Conservation (phyloP, 1,139 yeast genomes). For the Candida sojae region DNA sequence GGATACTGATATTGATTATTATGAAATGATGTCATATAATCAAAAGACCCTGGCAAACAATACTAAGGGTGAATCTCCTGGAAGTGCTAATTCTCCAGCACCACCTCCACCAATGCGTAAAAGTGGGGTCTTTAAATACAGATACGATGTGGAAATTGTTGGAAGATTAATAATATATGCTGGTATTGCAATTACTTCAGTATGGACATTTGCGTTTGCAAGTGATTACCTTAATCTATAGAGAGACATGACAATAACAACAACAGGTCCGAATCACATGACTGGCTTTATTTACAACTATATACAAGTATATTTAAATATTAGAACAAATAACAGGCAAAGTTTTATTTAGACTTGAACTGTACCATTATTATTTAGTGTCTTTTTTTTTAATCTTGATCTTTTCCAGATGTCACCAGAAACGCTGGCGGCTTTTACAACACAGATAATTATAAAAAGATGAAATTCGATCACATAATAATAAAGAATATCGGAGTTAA, state of each 20-base stretch:
- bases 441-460: background rate
- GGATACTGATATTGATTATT: slow-evolving; percentile 42
- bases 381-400: background rate
- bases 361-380: no score
- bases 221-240: slow-evolving; percentile 17
- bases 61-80: background rate
- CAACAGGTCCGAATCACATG: background rate
- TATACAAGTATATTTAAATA: no score
- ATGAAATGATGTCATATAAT: slow-evolving; percentile 41
- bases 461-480: background rate
- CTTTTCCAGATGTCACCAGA: background rate
- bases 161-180: slow-evolving; percentile 75
- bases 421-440: no score
- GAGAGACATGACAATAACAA: background rate
- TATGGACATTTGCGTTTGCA: slow-evolving; percentile 43
- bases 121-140: slow-evolving; percentile 49
- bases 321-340: no score
- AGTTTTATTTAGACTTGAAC: no score
- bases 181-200: slow-evolving; percentile 58
- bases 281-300: background rate
- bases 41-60: slow-evolving; percentile 11
- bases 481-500: background rate
- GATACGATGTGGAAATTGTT: slow-evolving; percentile 74
- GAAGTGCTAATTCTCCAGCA: background rate
- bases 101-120: slow-evolving; percentile 9